phyloP scores from a whole-genome alignment of 2,329 filamentous ascomycete species.

The Pseudophaeomoniella oleicola region DNA sequence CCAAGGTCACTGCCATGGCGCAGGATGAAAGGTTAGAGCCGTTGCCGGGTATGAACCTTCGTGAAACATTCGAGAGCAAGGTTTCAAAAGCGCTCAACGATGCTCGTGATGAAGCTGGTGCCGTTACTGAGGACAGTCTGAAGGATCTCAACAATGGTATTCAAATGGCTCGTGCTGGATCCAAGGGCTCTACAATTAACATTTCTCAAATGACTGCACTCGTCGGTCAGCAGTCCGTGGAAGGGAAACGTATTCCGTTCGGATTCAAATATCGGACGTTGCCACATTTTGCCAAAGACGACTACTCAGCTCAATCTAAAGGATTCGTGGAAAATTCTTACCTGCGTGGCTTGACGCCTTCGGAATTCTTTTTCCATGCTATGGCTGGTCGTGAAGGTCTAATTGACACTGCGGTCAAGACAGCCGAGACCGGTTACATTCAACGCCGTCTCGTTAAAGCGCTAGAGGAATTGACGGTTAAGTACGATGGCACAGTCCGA shows the following conservation, averaged over 20 bases:
- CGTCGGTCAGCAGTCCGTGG: conserved; percentile 94
- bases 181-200: conserved; percentile 98
- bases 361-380: conserved; percentile 98
- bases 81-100: conserved; percentile 89
- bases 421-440: conserved; percentile 96
- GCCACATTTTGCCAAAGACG: conserved; percentile 97
- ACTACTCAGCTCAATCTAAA: conserved; percentile 92
- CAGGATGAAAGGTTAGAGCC: conserved; percentile 80
- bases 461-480: conserved; percentile 91
- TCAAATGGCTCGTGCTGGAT: conserved; percentile 90
- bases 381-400: conserved; percentile 99
- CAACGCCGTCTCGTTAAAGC: conserved; percentile 97
- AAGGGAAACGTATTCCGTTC: conserved; percentile 97
- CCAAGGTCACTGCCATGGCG: conserved; percentile 58
- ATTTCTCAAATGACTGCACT: conserved; percentile 99
- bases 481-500: conserved; percentile 92
- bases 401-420: conserved; percentile 98
- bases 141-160: conserved; percentile 95
- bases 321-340: conserved; percentile 99
- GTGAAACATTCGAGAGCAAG: conserved; percentile 95
- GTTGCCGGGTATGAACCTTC: conserved; percentile 95
- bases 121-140: conserved; percentile 75
- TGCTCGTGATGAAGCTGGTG: conserved; percentile 93
- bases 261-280: conserved; percentile 97
- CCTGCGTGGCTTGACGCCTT: conserved; percentile 82